Evolutionary conservation across 139 green algal species (phyloP), one percentile per base, ranked within the genome.

Genomic region (Coccomyxa sp.): DNA sequence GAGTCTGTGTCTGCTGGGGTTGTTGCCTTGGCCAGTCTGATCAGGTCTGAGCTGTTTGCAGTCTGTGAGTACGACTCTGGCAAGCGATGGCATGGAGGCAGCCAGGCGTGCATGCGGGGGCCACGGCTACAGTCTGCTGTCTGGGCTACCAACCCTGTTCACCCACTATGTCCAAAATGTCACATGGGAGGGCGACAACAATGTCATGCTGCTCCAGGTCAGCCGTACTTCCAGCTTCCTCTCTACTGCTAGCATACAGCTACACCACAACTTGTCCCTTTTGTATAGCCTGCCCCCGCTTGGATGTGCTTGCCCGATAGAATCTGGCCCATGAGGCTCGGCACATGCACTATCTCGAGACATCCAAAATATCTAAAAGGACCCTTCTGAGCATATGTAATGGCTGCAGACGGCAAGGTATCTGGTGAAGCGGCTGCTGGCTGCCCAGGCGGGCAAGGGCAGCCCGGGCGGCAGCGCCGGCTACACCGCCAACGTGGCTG

Each of bases 121-220:
- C 2, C 93, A 99, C 78, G 95, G 95, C 71, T 98, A 94, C 93
- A 92, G 85, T 78, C 73, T 88, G 55, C 87, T 95, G 70, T 92
- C 84, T 5, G 94, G 92, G 8, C 89, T 98, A 79, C 94, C 94
- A 33, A 88, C 85, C 35, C 82, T 97, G 40, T 92, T 93, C 76
- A 76, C 80, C 33, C 90, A 75, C 50, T 98, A 98, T 75, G 93
- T 97, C 40, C 91, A 95, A 87, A 98, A 98, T 73, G 86, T 92
- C 33, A 98, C 94, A 22, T 98, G 94, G 94, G 94, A 98, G 88
- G 94, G 94, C 14, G 93, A 97, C 88, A 98, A 98, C 92, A 96
- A 93, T 79, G 90, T 97, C 70, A 73, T 97, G 78, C 93, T 81
- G 82, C 87, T 96, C 34, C 87, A 93, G 85, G 83, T 79, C 58